A percentile compares a stretch with the other conserved stretches of the same genome.
Evolutionary conservation across 169 alveolate species (phyloP).

Genomic region (Plasmodium vinckei): DNA sequence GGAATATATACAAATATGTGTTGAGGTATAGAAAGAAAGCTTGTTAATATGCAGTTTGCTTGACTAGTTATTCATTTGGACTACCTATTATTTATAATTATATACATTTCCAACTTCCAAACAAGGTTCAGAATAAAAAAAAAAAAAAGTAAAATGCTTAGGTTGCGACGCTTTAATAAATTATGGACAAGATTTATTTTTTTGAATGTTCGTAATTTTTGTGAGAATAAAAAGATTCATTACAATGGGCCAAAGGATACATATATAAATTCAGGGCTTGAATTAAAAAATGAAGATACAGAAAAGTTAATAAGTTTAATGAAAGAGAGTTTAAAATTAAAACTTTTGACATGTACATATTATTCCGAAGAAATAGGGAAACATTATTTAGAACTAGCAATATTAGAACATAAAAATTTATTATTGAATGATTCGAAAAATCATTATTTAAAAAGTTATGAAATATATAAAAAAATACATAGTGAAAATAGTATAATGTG

Average conservation of each 20-base stretch:
- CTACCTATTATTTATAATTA: no score
- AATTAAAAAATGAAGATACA: conserved; percentile 74
- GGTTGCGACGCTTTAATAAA: not conserved
- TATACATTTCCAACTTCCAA: no score
- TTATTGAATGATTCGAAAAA: conserved; percentile 52
- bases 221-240: conserved; percentile 35
- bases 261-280: conserved; percentile 69
- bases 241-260: conserved; percentile 76
- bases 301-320: conserved; percentile 52
- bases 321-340: conserved; percentile 73
- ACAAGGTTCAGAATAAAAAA: not conserved
- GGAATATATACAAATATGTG: no score
- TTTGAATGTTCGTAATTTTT: conserved; percentile 11
- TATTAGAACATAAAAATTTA: conserved; percentile 73
- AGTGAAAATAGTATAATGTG: conserved; percentile 69
- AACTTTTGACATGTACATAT: conserved; percentile 40
- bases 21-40: no score
- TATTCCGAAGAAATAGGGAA: conserved; percentile 74
- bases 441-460: conserved; percentile 75
- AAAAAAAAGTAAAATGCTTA: conserved; percentile 6
- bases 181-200: not conserved
- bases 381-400: conserved; percentile 76
- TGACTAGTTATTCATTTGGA: no score
- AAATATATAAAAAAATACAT: conserved; percentile 58
- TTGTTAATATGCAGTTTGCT: no score